These are phyloP conservation scores for Fusarium sp. DNA, from an alignment of 2,329 filamentous ascomycete species.

Conservation along the genomic window DNA sequence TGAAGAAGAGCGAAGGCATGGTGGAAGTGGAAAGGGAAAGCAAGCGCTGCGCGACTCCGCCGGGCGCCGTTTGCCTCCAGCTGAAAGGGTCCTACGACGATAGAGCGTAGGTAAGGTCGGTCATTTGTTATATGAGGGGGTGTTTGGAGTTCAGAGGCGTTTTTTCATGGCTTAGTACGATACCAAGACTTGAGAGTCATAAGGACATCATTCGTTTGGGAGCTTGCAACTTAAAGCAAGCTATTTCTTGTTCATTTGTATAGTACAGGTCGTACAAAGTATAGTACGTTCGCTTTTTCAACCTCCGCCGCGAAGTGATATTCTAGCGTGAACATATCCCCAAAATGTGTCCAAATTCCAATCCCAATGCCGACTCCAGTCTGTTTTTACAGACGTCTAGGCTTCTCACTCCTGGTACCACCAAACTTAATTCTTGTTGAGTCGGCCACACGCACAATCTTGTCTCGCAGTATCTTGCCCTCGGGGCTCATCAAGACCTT, in stretches of 20 bases:
- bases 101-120: conserved; percentile 21
- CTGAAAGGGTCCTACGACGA: conserved; percentile 63
- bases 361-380: conserved; percentile 5
- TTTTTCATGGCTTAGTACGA: conserved; percentile 42
- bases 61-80: conserved; percentile 63
- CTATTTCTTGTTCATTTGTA: conserved; percentile 44
- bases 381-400: conserved; percentile 76
- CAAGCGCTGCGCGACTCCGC: conserved; percentile 62
- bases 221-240: conserved; percentile 34
- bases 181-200: conserved; percentile 45
- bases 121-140: conserved; percentile 40
- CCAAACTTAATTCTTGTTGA: conserved; percentile 94
- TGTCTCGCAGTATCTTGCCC: conserved; percentile 78
- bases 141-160: conserved; percentile 42
- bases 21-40: conserved; percentile 59
- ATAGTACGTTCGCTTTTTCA: conserved; percentile 52
- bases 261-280: conserved; percentile 52
- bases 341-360: conserved; percentile 24
- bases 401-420: conserved; percentile 86
- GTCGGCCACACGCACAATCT: conserved; percentile 86
- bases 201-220: conserved; percentile 41
- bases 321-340: conserved; percentile 20
- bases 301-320: conserved; percentile 22
- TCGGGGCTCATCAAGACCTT: conserved; percentile 92
- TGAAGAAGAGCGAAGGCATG: conserved; percentile 59